Evolutionary conservation across 768 basidiomycete species (phyloP), one percentile per base, ranked within the genome.

Genomic region (Suillus decipiens): DNA sequence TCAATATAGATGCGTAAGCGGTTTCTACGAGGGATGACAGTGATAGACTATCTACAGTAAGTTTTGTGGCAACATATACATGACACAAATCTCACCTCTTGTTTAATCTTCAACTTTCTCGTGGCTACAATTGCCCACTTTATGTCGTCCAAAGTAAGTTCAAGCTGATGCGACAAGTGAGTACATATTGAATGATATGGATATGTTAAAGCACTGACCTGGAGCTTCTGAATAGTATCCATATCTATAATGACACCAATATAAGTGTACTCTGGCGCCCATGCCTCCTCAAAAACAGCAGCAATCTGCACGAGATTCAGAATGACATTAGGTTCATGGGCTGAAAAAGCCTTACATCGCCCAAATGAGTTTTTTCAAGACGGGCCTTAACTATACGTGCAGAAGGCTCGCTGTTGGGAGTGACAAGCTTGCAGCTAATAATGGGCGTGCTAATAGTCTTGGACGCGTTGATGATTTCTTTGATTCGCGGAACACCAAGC

Each of bases 391-490:
- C 97, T 69, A 99, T 98, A 56, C 97, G 88, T 31, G 97, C 97
- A 24, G 96, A 94, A n/a, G 91, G 85, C 72, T 99, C 97, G 67
- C 87, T 95, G 66, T 91, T 82, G 60, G 83, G 80, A 9, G 90
- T 90, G 14, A 94, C 94, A 31, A 99, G 83, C 73, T 93, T 94
- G 70, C 96, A 96, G 65, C 96, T 96, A 75, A 99, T 99, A 74
- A 99, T 98, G 4, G 97, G 97, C 0, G 97, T 99, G 71, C 91
- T 95, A 77, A 99, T 99, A 43, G 82, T 77, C 75, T 97, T 99
- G n/a, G 97, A 93, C 2, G 95, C 97, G 69, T 99, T 99, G 81
- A 99, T 99, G 68, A 99, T 99, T 77, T 99, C 97, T 76, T 99
- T 99, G 79, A 99, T 99, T 71, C 97, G 96, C 3, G 97, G 97